Evolutionary conservation across 2,329 filamentous ascomycete species (phyloP), one percentile per base, ranked within the genome.

Genomic region (Escovopsis sp.): DNA sequence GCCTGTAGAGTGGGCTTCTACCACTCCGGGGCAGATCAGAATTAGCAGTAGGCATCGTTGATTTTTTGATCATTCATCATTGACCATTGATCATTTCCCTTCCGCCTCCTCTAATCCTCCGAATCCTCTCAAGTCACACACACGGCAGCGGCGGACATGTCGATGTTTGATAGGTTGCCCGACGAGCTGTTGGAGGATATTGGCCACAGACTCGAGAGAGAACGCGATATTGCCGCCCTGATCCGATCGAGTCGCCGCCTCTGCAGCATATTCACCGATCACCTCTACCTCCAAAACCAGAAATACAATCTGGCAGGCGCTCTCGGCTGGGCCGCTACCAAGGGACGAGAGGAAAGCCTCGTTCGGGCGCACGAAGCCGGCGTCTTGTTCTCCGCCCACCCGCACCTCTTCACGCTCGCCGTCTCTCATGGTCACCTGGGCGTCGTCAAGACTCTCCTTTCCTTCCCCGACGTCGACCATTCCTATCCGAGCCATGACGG

Each of bases 171-270:
- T 30, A 20, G 16, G 20, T 24, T 45, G 9, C 41, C 44, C 9
- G 39, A 37, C 27, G 44, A 45, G 15, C 20, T 45, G 27, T 31
- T 45, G 15, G 33, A 20, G 12, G 38, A 29, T 2, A 45, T 45
- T 20, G 44, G 41, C 20, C 31, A 30, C 3, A 31, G 20, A 6
- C 44, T 45, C 11, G 25, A 15, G 16, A 5, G 25, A 8, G n/a
- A 43, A n/a, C 10, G 25, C 8, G 44, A 45, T n/a, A 41, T 45
- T 14, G 38, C 35, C 4, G 44, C 41, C 9, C 32, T 45, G 10
- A 16, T 16, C 20, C 38, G 37, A 7, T 39, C 44, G 5, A 40
- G 38, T 16, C 35, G 15, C 12, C 44, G 33, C 12, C 30, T 45
- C 9, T 43, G 39, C 36, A n/a, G 11, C 12, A 29, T 45, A n/a